A percentile compares a stretch with the other conserved stretches of the same genome.
phyloP scores from a whole-genome alignment of 2,329 filamentous ascomycete genomes.

The Aaosphaeria pasadenensis region DNA sequence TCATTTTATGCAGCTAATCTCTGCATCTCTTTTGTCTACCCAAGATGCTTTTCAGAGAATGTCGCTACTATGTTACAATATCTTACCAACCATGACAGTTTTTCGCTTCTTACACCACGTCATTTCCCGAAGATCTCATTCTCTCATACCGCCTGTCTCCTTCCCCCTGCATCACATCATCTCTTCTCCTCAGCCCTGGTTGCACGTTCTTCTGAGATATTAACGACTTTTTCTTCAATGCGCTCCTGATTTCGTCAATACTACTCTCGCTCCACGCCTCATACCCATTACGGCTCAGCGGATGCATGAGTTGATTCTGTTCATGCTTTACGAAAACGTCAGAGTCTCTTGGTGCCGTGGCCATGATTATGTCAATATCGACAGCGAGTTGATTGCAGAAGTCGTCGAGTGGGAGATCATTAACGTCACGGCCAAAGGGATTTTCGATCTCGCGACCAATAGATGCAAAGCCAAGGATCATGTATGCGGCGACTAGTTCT shows the following conservation, averaged over 20 bases:
- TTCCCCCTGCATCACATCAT: too few relatives aligned
- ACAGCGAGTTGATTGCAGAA: slow-evolving; percentile 72
- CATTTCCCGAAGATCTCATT: too few relatives aligned
- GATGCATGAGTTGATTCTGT: slow-evolving; percentile 56
- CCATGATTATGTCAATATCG: slow-evolving; percentile 72
- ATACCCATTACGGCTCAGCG: slow-evolving; percentile 47
- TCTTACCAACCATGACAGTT: too few relatives aligned
- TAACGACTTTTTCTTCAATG: slow-evolving; percentile 15
- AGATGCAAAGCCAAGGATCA: slow-evolving; percentile 72
- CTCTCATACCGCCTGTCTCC: too few relatives aligned
- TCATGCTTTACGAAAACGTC: slow-evolving; percentile 51
- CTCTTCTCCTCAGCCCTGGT: too few relatives aligned
- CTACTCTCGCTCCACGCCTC: slow-evolving; percentile 34
- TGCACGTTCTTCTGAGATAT: too few relatives aligned
- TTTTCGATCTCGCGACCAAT: slow-evolving; percentile 84
- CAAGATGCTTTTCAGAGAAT: too few relatives aligned
- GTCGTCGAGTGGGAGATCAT: slow-evolving; percentile 62
- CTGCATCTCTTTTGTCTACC: too few relatives aligned
- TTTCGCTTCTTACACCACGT: too few relatives aligned
- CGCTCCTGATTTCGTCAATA: slow-evolving; percentile 44
- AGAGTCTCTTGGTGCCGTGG: slow-evolving; percentile 50
- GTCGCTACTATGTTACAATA: too few relatives aligned
- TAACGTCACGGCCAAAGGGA: slow-evolving; percentile 79
- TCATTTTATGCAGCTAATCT: too few relatives aligned
- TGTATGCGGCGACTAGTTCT: slow-evolving; percentile 65